phyloP scores from a whole-genome alignment of 2,329 filamentous ascomycete genomes.

The Ophiocordyceps robertsii region DNA sequence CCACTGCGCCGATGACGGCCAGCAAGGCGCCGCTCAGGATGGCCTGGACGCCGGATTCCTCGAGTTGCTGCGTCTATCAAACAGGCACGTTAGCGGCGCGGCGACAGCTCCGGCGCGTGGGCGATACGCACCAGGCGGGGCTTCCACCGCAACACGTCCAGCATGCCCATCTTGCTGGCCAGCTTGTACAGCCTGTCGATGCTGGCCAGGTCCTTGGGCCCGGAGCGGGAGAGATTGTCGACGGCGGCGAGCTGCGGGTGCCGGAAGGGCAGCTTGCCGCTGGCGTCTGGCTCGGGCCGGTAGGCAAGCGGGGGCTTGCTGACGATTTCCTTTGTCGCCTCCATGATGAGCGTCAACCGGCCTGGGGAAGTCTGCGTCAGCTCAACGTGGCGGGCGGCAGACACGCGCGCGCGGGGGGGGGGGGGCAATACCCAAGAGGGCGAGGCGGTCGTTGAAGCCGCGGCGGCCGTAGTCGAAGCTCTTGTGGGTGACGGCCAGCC shows the following conservation, averaged over 20 bases:
- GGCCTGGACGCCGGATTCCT: slow-evolving; percentile 57
- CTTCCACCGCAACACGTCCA: slow-evolving; percentile 74
- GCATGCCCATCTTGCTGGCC: slow-evolving; percentile 56
- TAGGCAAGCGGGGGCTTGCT: slow-evolving; percentile 15
- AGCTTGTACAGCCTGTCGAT: slow-evolving; percentile 54
- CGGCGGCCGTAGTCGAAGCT: slow-evolving; percentile 91
- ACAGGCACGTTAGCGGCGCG: slow-evolving; percentile 1
- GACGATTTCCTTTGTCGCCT: slow-evolving; percentile 24
- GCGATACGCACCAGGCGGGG: slow-evolving; percentile 55
- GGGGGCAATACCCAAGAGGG: slow-evolving; percentile 60
- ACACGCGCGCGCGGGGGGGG: too few relatives aligned
- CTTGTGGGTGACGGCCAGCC: slow-evolving; percentile 95
- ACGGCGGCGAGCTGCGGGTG: slow-evolving; percentile 62
- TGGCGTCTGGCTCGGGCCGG: slow-evolving; percentile 25
- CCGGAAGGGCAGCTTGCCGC: slow-evolving; percentile 50
- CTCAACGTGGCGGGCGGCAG: background rate
- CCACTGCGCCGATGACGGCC: slow-evolving; percentile 76
- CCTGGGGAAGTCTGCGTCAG: slow-evolving; percentile 9
- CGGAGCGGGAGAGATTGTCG: slow-evolving; percentile 51
- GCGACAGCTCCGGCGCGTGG: too few relatives aligned
- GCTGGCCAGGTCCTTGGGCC: slow-evolving; percentile 48
- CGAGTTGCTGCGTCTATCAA: slow-evolving; percentile 49
- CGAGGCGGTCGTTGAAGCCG: slow-evolving; percentile 87
- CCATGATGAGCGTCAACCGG: slow-evolving; percentile 23
- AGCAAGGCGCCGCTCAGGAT: slow-evolving; percentile 69